A percentile compares a stretch with the other conserved stretches of the same genome.
These are phyloP conservation scores for Penicillium cataractarum DNA, from an alignment of 495 filamentous ascomycete species.

Conservation along the genomic window DNA sequence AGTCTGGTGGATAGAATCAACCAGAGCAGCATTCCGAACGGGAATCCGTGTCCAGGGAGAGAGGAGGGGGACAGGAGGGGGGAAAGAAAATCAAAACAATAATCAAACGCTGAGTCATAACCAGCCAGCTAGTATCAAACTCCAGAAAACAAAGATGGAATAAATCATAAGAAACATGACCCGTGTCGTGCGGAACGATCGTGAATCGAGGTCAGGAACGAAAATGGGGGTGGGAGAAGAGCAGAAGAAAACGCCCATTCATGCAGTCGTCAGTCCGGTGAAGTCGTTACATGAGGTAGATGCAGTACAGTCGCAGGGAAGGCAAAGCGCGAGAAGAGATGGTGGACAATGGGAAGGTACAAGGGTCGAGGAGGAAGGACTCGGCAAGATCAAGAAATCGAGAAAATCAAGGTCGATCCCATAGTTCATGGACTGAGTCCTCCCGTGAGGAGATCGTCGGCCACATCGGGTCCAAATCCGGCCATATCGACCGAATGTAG, in stretches of 20 bases:
- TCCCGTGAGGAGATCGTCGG: conserved; percentile 43
- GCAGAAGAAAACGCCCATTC: conserved; percentile 49
- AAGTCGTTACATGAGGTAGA: conserved; percentile 52
- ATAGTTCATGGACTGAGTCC: conserved; percentile 44
- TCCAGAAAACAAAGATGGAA: conserved; percentile 17
- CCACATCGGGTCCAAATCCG: conserved; percentile 47
- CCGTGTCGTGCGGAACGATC: conserved; percentile 30
- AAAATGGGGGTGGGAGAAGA: conserved; percentile 18
- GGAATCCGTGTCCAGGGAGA: conserved; percentile 16
- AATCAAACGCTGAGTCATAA: conserved; percentile 37
- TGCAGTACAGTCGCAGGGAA: conserved; percentile 41
- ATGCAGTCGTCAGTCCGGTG: conserved; percentile 52
- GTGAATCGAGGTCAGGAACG: conserved; percentile 29
- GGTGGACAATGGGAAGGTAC: conserved; percentile 20
- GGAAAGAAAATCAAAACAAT: conserved; percentile 17
- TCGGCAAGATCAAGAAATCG: conserved; percentile 7
- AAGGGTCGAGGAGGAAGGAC: conserved; percentile 8
- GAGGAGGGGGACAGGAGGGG: conserved; percentile 14
- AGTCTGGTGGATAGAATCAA: conserved; percentile 8
- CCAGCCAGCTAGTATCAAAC: conserved; percentile 45
- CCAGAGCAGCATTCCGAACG: conserved; percentile 3
- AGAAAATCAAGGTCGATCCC: neutral
- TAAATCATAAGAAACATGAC: conserved; percentile 34
- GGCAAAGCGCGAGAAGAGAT: conserved; percentile 26
- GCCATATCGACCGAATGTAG: conserved; percentile 55